Percentiles rank a stretch among this genome's conserved stretches.
Evolutionary conservation across 352 stramenopile genomes (phyloP).

Genomic region (Plasmopara halstedii): DNA sequence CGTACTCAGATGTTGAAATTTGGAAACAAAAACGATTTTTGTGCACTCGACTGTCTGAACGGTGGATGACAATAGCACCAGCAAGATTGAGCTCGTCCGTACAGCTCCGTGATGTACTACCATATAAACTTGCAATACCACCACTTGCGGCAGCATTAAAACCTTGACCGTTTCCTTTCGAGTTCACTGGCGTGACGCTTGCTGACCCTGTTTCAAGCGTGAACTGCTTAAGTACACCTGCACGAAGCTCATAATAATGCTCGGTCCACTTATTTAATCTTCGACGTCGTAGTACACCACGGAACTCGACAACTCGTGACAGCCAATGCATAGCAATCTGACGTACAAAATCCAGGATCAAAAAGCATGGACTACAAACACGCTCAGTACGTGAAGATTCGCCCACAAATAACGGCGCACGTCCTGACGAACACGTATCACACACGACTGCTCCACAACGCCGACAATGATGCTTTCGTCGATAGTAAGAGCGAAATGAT

Average conservation of each 20-base stretch:
- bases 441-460: slow-evolving; percentile 74
- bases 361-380: slow-evolving; percentile 64
- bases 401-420: slow-evolving; percentile 63
- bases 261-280: slow-evolving; percentile 74
- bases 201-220: slow-evolving; percentile 36
- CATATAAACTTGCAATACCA: not conserved
- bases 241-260: slow-evolving; percentile 74
- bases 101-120: slow-evolving; percentile 21
- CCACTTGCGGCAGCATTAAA: slow-evolving; percentile 15
- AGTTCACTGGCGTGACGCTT: slow-evolving; percentile 4
- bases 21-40: slow-evolving; percentile 80
- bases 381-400: slow-evolving; percentile 55
- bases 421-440: slow-evolving; percentile 59
- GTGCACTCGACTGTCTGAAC: slow-evolving; percentile 50
- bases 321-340: slow-evolving; percentile 61
- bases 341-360: slow-evolving; percentile 59
- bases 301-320: slow-evolving; percentile 59
- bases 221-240: slow-evolving; percentile 71
- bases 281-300: slow-evolving; percentile 59
- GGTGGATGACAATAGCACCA: slow-evolving; percentile 77
- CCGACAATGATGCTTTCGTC: slow-evolving; percentile 63
- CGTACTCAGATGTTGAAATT: slow-evolving; percentile 55
- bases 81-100: slow-evolving; percentile 62
- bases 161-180: slow-evolving; percentile 9
- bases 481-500: slow-evolving; percentile 71